phyloP scores from a whole-genome alignment of 2,329 filamentous ascomycete species.

The Fusarium sp. region DNA sequence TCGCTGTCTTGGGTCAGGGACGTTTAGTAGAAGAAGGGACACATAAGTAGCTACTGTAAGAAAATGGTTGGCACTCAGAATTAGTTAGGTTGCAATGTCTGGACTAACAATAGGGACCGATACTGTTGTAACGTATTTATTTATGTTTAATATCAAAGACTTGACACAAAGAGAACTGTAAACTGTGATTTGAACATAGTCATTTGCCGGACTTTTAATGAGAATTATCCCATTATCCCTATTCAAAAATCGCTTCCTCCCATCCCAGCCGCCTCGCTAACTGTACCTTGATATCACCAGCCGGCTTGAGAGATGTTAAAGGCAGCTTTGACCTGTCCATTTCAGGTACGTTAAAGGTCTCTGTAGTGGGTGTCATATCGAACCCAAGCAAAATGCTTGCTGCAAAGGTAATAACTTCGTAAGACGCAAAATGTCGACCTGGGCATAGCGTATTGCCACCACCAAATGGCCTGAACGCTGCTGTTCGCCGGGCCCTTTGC shows the following conservation, averaged over 20 bases:
- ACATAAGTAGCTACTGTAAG: no score
- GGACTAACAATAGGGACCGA: no score
- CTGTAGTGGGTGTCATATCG: slow-evolving; percentile 24
- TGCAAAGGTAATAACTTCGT: slow-evolving; percentile 35
- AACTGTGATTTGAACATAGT: no score
- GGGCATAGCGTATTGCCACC: slow-evolving; percentile 41
- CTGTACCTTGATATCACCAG: slow-evolving; percentile 15
- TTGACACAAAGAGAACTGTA: no score
- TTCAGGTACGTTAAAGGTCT: slow-evolving; percentile 19
- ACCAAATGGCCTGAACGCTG: slow-evolving; percentile 39
- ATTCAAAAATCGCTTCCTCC: slow-evolving; percentile 7
- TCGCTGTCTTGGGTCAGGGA: no score
- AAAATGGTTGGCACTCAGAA: no score
- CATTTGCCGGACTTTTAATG: no score
- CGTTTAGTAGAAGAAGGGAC: no score
- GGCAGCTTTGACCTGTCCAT: slow-evolving; percentile 41
- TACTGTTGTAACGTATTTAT: no score
- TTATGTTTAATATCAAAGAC: no score
- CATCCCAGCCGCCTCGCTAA: slow-evolving; percentile 18
- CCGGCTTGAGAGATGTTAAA: slow-evolving; percentile 36
- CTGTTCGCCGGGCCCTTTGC: slow-evolving; percentile 23
- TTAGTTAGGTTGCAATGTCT: no score
- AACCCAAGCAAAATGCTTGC: slow-evolving; percentile 35
- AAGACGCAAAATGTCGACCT: slow-evolving; percentile 36
- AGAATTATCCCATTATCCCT: neutral